Conservation (phyloP, 2,329 filamentous ascomycete genomes). For the Fusarium chuoi region DNA sequence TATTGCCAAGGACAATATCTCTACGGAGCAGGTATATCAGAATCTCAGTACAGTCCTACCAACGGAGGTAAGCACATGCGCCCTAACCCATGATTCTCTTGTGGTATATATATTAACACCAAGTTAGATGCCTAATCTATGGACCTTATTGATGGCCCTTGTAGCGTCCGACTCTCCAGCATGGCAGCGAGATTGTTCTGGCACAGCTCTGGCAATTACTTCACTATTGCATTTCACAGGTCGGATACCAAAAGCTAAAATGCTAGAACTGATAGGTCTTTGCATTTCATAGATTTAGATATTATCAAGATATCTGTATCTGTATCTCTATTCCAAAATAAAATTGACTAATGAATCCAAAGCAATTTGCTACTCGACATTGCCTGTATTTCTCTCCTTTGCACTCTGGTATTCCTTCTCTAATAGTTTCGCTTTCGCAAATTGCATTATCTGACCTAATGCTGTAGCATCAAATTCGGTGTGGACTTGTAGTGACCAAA, state of each 20-base stretch:
- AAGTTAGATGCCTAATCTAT: not conserved
- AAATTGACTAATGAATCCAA: not conserved
- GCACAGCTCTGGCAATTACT: not conserved
- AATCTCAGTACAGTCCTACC: not conserved
- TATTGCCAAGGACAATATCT: not conserved
- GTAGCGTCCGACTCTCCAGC: not conserved
- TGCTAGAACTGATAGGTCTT: not conserved
- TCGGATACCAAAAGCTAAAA: not conserved
- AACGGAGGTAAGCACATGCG: not conserved
- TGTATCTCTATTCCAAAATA: not conserved
- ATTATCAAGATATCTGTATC: not conserved
- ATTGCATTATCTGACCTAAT: not conserved
- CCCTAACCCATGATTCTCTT: accelerated
- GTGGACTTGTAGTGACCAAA: not conserved
- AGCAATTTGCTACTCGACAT: not conserved
- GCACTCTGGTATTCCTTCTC: not conserved
- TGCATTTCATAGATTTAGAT: not conserved
- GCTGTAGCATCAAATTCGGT: not conserved
- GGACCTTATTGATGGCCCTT: not conserved
- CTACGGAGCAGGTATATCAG: not conserved
- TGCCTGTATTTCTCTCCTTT: not conserved
- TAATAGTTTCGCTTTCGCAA: not conserved
- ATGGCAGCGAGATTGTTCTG: not conserved
- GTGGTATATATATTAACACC: not conserved
- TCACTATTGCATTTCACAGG: not conserved